These are phyloP conservation scores for Candida neerlandica DNA, from an alignment of 1,139 yeast genomes.

Conservation along the genomic window DNA sequence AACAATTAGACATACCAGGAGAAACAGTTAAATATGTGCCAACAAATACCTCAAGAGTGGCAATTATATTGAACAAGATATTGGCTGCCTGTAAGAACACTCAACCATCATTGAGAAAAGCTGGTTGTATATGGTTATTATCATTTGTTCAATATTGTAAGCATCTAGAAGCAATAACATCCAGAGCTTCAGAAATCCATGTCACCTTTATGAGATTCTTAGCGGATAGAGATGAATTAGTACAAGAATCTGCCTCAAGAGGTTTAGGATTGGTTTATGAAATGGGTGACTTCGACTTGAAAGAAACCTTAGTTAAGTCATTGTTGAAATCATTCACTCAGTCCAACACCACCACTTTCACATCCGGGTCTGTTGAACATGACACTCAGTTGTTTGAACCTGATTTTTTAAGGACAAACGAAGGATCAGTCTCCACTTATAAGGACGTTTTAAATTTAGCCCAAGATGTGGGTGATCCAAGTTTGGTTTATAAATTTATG, in stretches of 20 bases:
- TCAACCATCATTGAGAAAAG: slow-evolving; percentile 72
- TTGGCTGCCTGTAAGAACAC: slow-evolving; percentile 60
- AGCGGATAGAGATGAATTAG: slow-evolving; percentile 76
- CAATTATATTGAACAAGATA: slow-evolving; percentile 46
- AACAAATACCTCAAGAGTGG: slow-evolving; percentile 26
- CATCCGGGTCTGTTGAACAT: slow-evolving; percentile 70
- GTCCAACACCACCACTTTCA: slow-evolving; percentile 51
- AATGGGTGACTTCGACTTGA: slow-evolving; percentile 66
- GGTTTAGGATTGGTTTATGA: slow-evolving; percentile 86
- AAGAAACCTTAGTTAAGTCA: slow-evolving; percentile 75
- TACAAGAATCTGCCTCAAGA: slow-evolving; percentile 90
- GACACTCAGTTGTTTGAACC: slow-evolving; percentile 88
- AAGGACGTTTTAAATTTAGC: slow-evolving; percentile 84
- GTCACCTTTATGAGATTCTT: slow-evolving; percentile 71
- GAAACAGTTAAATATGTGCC: slow-evolving; percentile 23
- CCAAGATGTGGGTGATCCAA: slow-evolving; percentile 93
- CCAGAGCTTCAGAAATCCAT: slow-evolving; percentile 61
- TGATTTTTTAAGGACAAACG: slow-evolving; percentile 76
- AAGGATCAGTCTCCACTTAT: slow-evolving; percentile 86
- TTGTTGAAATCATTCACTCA: slow-evolving; percentile 80
- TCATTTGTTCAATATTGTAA: slow-evolving; percentile 79
- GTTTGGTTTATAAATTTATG: slow-evolving; percentile 93
- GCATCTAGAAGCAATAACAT: slow-evolving; percentile 42
- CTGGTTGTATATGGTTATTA: slow-evolving; percentile 85
- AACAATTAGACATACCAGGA: slow-evolving; percentile 54